Base-by-base conservation (phyloP, 805 yeast species). In the Ogataea allantospora region DNA sequence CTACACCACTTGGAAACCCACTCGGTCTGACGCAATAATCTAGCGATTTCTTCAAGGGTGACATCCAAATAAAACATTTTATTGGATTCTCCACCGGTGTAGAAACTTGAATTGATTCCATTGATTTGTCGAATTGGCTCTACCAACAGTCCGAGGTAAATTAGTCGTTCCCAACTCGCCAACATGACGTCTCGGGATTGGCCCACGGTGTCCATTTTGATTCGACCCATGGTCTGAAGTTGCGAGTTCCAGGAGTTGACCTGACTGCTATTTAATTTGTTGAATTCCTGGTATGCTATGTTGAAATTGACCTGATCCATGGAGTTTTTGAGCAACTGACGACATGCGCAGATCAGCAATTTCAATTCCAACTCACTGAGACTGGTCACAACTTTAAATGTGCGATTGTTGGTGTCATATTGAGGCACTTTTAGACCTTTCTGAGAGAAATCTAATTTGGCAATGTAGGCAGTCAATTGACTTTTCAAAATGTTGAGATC, bases 141-240 rank as follows among this genome's bases (percentile, higher is more conserved):
- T 13, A 51, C 53, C 7, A 85, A 51, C 5, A 86, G 54, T 2
- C 83, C 81, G 19, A 70, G 48, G n/a, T 64, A 63, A 46, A 74
- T 75, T 21, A 88, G 57, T 2, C 73, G 65, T 47, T 85, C 93
- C 96, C 96, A 88, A 24, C 85, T 75, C 26, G 75, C 75, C 31
- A 75, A 70, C 46, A 88, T 70, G 18, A 80, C 75, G 22, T 67
- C 73, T 39, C 78, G 67, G 10, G 53, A 49, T n/a, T 33, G 42
- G 8, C 39, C 26, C 18, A 35, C 30, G 20, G 40, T 20, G 20
- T 34, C 35, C 18, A 44, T 35, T 27, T 43, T 44, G 13, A 49
- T 39, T 79, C 5, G 75, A 54, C 49, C 81, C 78, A 43, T 68
- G 54, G 8, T 68, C 66, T 11, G 70, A 53, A 8, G 55, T 76